phyloP scores from a whole-genome alignment of 768 basidiomycete species.

The Lentinula boryana region DNA sequence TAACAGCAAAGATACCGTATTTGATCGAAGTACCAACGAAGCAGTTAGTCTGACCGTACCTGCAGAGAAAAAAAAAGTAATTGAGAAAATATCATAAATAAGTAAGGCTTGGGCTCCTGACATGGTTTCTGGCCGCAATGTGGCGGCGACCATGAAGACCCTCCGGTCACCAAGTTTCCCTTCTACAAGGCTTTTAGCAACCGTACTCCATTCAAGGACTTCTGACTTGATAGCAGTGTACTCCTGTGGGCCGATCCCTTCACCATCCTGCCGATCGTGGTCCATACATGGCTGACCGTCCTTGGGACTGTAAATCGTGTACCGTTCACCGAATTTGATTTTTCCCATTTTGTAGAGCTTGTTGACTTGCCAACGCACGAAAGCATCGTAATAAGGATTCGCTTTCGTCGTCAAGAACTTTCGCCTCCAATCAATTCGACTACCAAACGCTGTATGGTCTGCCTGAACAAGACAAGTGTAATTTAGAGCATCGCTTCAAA shows the following conservation, averaged over 20 bases:
- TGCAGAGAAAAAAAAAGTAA: conserved; percentile 19
- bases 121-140: conserved; percentile 96
- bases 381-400: conserved; percentile 96
- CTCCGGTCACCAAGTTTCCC: conserved; percentile 71
- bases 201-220: conserved; percentile 77
- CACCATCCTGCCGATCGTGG: conserved; percentile 93
- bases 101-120: conserved; percentile 26
- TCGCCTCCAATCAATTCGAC: conserved; percentile 96
- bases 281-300: conserved; percentile 99
- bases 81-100: conserved; percentile 2
- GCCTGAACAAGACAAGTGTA: conserved; percentile 14
- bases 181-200: conserved; percentile 57
- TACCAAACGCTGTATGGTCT: conserved; percentile 86
- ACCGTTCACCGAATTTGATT: conserved; percentile 97
- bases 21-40: conserved; percentile 89
- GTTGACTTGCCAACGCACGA: conserved; percentile 98
- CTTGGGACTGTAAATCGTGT: conserved; percentile 98
- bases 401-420: conserved; percentile 90
- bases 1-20: conserved; percentile 88
- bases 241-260: conserved; percentile 92
- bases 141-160: conserved; percentile 92
- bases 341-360: conserved; percentile 81
- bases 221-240: conserved; percentile 95
- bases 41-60: conserved; percentile 98
- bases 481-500: neutral